These are phyloP conservation scores for Ophiostoma sp. DNA, from an alignment of 2,329 filamentous ascomycete species.

Conservation along the genomic window DNA sequence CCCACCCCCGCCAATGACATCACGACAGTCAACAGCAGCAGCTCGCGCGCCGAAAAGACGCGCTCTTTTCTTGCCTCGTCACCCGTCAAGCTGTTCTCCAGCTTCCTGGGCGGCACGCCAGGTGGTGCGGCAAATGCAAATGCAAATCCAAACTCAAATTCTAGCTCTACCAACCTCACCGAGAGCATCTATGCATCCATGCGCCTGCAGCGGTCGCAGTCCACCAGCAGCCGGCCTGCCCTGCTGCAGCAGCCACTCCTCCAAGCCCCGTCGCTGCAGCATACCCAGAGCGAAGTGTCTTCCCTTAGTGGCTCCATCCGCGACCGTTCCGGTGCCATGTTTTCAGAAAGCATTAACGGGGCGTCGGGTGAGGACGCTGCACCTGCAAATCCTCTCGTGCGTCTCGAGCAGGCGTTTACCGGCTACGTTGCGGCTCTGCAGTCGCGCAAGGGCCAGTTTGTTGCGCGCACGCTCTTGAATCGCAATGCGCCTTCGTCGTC, in stretches of 20 bases:
- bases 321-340: conserved; percentile 40
- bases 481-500: conserved; percentile 48
- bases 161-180: conserved; percentile 35
- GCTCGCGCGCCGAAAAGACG: conserved; percentile 58
- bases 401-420: conserved; percentile 77
- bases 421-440: conserved; percentile 78
- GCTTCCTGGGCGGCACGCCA: conserved; percentile 50
- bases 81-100: conserved; percentile 85
- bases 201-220: conserved; percentile 20
- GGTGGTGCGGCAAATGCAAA: neutral
- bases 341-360: conserved; percentile 36
- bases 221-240: conserved; percentile 30
- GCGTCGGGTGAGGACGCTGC: conserved; percentile 45
- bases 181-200: conserved; percentile 29
- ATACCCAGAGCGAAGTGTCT: conserved; percentile 30
- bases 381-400: conserved; percentile 61
- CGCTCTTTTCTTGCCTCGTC: conserved; percentile 71
- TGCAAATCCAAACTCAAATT: conserved; percentile 25
- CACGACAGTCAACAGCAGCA: conserved; percentile 25
- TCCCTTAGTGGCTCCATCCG: conserved; percentile 52
- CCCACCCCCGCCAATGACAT: neutral
- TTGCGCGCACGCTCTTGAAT: conserved; percentile 69
- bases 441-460: conserved; percentile 78
- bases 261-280: neutral
- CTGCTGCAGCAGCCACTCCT: conserved; percentile 17